Evolutionary conservation across 805 yeast genomes (phyloP).

Genomic region (Saturnispora halmiae): DNA sequence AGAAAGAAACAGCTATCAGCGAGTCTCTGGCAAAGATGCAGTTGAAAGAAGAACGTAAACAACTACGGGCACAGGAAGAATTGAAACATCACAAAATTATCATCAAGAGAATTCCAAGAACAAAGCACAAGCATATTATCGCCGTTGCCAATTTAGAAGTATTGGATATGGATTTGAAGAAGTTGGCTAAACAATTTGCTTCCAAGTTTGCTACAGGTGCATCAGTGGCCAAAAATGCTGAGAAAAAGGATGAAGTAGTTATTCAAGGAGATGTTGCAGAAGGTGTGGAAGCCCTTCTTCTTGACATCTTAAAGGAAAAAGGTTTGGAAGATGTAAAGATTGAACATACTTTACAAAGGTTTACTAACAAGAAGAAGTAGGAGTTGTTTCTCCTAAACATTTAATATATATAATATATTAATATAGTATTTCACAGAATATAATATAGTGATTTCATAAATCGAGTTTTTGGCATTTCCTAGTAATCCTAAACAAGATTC

Average conservation of each 20-base stretch:
- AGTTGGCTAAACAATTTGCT: conserved; percentile 84
- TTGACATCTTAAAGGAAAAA: conserved; percentile 63
- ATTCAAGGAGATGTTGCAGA: conserved; percentile 95
- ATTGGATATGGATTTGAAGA: conserved; percentile 72
- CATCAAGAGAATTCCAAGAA: conserved; percentile 81
- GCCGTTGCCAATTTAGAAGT: conserved; percentile 84
- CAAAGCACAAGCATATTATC: conserved; percentile 79
- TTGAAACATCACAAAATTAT: conserved; percentile 71
- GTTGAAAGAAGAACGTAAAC: conserved; percentile 75
- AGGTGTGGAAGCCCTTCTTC: conserved; percentile 73
- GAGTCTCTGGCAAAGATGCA: conserved; percentile 79
- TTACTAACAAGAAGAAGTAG: conserved; percentile 48
- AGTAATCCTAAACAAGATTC: too few relatives aligned
- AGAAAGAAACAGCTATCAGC: conserved; percentile 73
- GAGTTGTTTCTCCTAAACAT: too few relatives aligned
- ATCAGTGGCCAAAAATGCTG: conserved; percentile 79
- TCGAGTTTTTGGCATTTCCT: too few relatives aligned
- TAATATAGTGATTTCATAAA: too few relatives aligned
- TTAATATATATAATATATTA: too few relatives aligned
- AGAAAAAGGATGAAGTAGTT: conserved; percentile 83
- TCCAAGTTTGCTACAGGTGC: conserved; percentile 96
- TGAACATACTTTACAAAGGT: conserved; percentile 79
- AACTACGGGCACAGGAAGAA: conserved; percentile 74
- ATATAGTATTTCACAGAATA: too few relatives aligned
- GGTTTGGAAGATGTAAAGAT: conserved; percentile 80